Percentiles rank a stretch among this genome's conserved stretches.
Conservation (phyloP, 768 basidiomycete genomes). For the Leccinum disarticulatum region DNA sequence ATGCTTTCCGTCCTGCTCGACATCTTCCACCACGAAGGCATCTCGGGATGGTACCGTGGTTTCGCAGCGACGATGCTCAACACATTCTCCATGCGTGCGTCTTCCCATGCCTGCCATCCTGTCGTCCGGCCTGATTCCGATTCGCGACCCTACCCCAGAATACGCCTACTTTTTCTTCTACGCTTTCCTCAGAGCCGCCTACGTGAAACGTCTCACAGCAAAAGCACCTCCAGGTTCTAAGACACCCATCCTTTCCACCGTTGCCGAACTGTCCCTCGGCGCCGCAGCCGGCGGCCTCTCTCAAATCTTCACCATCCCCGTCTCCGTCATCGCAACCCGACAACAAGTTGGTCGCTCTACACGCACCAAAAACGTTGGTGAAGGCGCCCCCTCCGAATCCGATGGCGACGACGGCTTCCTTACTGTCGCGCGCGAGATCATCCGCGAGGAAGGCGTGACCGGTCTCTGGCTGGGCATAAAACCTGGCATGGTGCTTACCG, state of each 20-base stretch:
- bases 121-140: background rate
- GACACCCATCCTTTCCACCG: slow-evolving; percentile 63
- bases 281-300: slow-evolving; percentile 92
- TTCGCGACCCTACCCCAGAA: slow-evolving; percentile 49
- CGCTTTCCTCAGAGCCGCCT: slow-evolving; percentile 81
- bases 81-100: slow-evolving; percentile 91
- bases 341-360: slow-evolving; percentile 78
- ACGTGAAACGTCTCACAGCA: slow-evolving; percentile 67
- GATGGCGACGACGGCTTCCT: slow-evolving; percentile 68
- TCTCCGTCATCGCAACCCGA: slow-evolving; percentile 94
- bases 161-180: slow-evolving; percentile 99
- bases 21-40: slow-evolving; percentile 79
- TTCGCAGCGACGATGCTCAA: slow-evolving; percentile 98
- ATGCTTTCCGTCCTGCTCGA: slow-evolving; percentile 64
- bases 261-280: slow-evolving; percentile 82
- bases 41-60: slow-evolving; percentile 83
- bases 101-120: background rate
- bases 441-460: slow-evolving; percentile 82
- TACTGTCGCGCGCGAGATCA: slow-evolving; percentile 79
- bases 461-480: slow-evolving; percentile 94
- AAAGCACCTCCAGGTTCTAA: slow-evolving; percentile 62
- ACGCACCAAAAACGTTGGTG: background rate
- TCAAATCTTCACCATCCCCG: slow-evolving; percentile 98
- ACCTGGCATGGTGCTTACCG: slow-evolving; percentile 91
- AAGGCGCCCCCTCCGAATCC: background rate